Base-by-base conservation (phyloP, 148 eudicot species). In the Vaccinium darrowii region DNA sequence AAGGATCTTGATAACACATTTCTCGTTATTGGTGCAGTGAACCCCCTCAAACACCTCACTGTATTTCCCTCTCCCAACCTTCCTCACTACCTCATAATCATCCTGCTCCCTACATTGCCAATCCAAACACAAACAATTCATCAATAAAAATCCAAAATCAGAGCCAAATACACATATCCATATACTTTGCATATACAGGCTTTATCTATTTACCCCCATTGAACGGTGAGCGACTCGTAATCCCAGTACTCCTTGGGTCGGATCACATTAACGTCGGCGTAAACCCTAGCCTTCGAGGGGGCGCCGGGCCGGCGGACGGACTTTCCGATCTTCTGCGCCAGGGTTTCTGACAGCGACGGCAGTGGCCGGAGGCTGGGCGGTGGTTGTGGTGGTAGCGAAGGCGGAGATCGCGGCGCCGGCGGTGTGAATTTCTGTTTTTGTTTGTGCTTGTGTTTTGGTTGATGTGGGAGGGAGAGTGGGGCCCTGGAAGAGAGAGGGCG, bases 81-180 rank as follows among this genome's bases (percentile, higher is more conserved):
- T 95, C 92, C 91, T 94, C 86, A 94, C 98, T 81, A 95, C 98
- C 92, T 94, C 98, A n/a, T 95, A 95, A 85, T 95, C 95, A 85
- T 95, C 98, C 84, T 95, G 98, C 80, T 94, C 96, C 88, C 98
- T 95, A 82, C 67, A 79, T 19, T 80, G 25, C 79, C 85, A 81
- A 86, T 21, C 82, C 81, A 51, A 74, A 82, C 62, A 82, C 12
- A 33, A 3, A 30, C 43, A 71, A 15, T 47, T 10, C 54, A 81
- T 4, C 23, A 36, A 78, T 27, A 74, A 81, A 36, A 5, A 49
- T 14, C 23, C 57, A 53, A 27, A 76, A 52, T 36, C 47, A 50
- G 47, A 76, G 23, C 56, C 5, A 4, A 7, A 69, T 7, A 65
- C 27, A 73, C 71, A 43, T 72, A 18, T 54, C 8, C 30, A 49